Evolutionary conservation across 2,329 filamentous ascomycete genomes (phyloP).

Genomic region (Colletotrichum agaves): DNA sequence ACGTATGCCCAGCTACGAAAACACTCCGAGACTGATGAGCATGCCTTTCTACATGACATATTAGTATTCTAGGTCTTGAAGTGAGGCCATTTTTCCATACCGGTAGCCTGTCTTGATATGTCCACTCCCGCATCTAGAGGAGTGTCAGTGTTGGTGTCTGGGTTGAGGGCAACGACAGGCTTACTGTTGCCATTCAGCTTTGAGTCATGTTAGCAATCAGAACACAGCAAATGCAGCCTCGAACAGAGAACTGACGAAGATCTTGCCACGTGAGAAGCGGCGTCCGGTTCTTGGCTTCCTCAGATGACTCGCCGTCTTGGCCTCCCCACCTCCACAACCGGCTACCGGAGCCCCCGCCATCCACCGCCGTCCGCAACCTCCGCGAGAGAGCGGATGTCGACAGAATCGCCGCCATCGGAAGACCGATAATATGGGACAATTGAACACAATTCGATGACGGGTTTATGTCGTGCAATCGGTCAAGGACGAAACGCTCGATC

Average conservation of each 20-base stretch:
- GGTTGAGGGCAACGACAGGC: not conserved
- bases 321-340: not conserved
- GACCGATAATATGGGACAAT: no score
- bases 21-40: conserved; percentile 2
- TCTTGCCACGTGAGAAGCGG: conserved; percentile 17
- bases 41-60: not conserved
- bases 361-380: conserved; percentile 14
- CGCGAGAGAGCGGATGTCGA: conserved; percentile 19
- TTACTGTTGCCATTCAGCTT: conserved; percentile 34
- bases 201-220: not conserved
- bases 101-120: conserved; percentile 28
- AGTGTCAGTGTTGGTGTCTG: not conserved
- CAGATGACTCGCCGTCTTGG: not conserved
- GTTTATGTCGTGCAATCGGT: not conserved
- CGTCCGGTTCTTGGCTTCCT: not conserved
- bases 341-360: conserved; percentile 3
- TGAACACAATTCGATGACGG: not conserved
- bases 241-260: conserved; percentile 13
- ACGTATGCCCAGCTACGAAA: conserved; percentile 23
- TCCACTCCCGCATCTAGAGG: conserved; percentile 23
- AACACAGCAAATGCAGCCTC: no score
- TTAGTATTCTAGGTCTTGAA: not conserved
- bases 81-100: not conserved
- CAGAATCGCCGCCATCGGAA: conserved; percentile 9
- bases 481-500: no score